Evolutionary conservation across 345 rosid species (phyloP), one percentile per base, ranked within the genome.

Genomic region (Cochlearia excelsa): DNA sequence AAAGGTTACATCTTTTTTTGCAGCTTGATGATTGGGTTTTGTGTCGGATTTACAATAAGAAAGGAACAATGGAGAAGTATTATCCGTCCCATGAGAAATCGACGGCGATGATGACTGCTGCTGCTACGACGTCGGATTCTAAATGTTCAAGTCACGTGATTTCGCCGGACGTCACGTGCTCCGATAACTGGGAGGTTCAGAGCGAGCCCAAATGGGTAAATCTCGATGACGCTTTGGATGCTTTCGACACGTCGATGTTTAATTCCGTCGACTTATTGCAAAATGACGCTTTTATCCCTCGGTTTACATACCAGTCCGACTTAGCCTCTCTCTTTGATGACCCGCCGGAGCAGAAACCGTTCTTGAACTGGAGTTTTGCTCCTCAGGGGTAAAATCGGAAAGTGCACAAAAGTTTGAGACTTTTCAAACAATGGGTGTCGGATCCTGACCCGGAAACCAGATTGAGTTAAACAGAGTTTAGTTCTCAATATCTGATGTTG

Each of bases 1-100:
- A 28, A 3, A 9, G 3, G 23, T 16, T 16, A 16, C 23, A 16
- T 16, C 23, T 16, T 16, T 16, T 16, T 46, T 33, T 78, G 68
- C 86, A 88, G 96, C 86, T 88, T 43, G 96, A 88, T 60, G 93
- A 88, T 58, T 88, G 93, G 93, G 96, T 85, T 2, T 57, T 88
- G 2, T 88, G 93, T 51, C 84, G 96, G 48, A 76, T 88, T 57
- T 88, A 88, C 75, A 88, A 88, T 79, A 88, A 88, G 81, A 88
- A 85, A 51, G 96, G 96, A 8, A 74, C 57, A 51, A 63, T 82
- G 35, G 96, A 88, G 73, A 85, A 79, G 71, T 58, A 78, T 54
- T 46, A 29, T 1, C 59, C 76, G 33, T 5, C 46, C 0, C 76
- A 69, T 5, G 68, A 58, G 11, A 77, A 70, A 46, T 43, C 49